These are phyloP conservation scores for Cordyceps cicadae DNA, from an alignment of 2,329 filamentous ascomycete genomes.

Conservation along the genomic window DNA sequence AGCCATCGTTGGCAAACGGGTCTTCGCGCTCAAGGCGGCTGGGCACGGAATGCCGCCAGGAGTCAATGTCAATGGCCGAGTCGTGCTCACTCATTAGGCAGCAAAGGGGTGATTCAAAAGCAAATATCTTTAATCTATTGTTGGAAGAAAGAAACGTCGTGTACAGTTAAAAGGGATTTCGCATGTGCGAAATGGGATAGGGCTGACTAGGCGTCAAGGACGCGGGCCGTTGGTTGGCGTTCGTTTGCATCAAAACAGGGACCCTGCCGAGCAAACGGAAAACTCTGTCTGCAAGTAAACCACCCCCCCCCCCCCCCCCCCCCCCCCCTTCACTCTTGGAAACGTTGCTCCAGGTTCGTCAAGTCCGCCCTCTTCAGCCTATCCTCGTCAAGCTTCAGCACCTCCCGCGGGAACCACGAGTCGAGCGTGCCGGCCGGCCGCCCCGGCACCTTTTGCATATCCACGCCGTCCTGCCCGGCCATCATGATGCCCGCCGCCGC, in stretches of 20 bases:
- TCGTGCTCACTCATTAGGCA: not conserved
- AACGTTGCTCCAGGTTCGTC: conserved; percentile 24
- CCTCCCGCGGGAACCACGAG: conserved; percentile 34
- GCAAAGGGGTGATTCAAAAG: not conserved
- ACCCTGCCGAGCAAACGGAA: not conserved
- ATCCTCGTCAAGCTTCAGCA: conserved; percentile 22
- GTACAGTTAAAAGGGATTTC: not conserved
- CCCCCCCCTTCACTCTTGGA: not conserved
- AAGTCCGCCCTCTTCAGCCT: conserved; percentile 30
- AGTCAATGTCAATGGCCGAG: conserved; percentile 19
- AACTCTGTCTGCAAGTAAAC: not conserved
- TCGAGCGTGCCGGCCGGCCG: conserved; percentile 27
- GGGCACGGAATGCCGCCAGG: conserved; percentile 28
- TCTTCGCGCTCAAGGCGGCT: conserved; percentile 27
- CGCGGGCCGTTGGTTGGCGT: not conserved
- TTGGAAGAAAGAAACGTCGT: not conserved
- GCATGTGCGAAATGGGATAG: not conserved
- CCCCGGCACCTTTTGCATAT: conserved; percentile 23
- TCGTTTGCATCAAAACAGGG: conserved; percentile 12
- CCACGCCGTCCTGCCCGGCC: conserved; percentile 27
- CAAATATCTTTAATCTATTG: not conserved
- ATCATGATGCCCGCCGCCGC: conserved; percentile 40
- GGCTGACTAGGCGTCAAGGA: not conserved
- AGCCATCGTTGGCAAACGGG: conserved; percentile 28
- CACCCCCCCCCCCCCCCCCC: no score